Evolutionary conservation across 208 protist species (phyloP).

Genomic region (Crithidia thermophila): DNA sequence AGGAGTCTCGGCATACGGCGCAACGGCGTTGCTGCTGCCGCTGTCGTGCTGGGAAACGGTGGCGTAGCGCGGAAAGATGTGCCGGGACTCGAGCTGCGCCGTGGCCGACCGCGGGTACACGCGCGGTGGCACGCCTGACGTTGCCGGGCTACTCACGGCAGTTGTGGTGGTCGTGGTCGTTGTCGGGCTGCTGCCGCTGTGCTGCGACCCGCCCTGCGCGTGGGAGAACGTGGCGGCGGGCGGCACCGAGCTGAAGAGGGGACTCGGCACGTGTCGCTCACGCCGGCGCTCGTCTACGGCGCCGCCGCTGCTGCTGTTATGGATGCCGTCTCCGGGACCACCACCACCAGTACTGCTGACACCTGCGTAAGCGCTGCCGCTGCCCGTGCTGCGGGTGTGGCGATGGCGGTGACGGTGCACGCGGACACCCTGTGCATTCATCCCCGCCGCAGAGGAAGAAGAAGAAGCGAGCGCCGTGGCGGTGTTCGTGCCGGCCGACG

Average conservation of each 20-base stretch:
- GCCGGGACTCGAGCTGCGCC: background rate
- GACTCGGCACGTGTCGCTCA: too few relatives aligned
- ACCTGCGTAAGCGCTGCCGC: too few relatives aligned
- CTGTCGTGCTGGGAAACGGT: background rate
- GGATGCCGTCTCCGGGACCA: constrained; percentile 8
- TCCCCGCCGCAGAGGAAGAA: background rate
- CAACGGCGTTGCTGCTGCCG: background rate
- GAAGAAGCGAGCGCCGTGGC: background rate
- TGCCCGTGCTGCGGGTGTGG: constrained; percentile 1
- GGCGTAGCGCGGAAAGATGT: background rate
- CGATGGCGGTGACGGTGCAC: constrained; percentile 4
- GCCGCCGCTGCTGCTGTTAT: too few relatives aligned
- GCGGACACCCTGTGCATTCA: too few relatives aligned
- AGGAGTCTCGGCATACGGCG: background rate
- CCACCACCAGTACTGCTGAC: too few relatives aligned
- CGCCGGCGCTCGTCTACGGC: too few relatives aligned
- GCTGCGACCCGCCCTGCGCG: background rate
- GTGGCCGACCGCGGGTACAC: background rate
- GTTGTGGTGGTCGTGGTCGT: background rate
- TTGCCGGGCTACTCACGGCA: constrained; percentile 1
- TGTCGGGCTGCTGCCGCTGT: background rate
- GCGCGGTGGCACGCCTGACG: background rate
- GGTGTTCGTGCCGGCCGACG: background rate
- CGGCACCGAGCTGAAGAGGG: too few relatives aligned
- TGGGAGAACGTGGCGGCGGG: too few relatives aligned